These are phyloP conservation scores for Mortierella sp. DNA, from an alignment of 371 early-diverging fungal species.

Conservation along the genomic window DNA sequence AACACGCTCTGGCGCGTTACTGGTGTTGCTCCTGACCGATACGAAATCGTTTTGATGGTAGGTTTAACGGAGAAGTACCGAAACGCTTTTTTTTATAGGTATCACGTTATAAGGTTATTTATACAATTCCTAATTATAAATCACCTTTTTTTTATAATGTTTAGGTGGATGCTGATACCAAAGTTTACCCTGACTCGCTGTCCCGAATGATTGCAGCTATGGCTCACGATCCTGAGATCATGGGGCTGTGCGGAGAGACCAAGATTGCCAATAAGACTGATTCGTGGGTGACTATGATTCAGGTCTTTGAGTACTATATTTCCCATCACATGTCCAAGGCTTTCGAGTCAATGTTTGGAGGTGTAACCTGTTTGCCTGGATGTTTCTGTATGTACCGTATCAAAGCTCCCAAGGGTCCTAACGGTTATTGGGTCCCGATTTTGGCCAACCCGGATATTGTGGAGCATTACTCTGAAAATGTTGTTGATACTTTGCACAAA, in stretches of 20 bases:
- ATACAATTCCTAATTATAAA: not conserved
- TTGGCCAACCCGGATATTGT: conserved; percentile 95
- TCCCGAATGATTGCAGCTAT: conserved; percentile 80
- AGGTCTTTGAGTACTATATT: conserved; percentile 98
- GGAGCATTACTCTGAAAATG: conserved; percentile 95
- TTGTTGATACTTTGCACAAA: conserved; percentile 98
- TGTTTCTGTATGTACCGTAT: conserved; percentile 98
- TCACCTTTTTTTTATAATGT: not conserved
- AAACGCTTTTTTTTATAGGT: too few relatives aligned
- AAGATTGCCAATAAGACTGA: conserved; percentile 86
- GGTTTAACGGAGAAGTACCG: not conserved
- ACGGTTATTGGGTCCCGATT: conserved; percentile 91
- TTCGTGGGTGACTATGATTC: conserved; percentile 93
- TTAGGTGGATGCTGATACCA: conserved; percentile 95
- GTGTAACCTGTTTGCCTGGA: conserved; percentile 97
- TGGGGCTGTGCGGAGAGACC: conserved; percentile 90
- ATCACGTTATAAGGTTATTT: too few relatives aligned
- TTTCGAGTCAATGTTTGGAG: conserved; percentile 97
- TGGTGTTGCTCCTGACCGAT: conserved; percentile 87
- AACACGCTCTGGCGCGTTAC: conserved; percentile 85
- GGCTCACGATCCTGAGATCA: conserved; percentile 80
- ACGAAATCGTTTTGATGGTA: conserved; percentile 95
- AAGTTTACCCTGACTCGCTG: conserved; percentile 83
- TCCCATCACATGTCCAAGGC: conserved; percentile 95
- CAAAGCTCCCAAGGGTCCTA: conserved; percentile 81